These are phyloP conservation scores for Sporothrix luriei DNA, from an alignment of 2,329 filamentous ascomycete species.

Conservation along the genomic window DNA sequence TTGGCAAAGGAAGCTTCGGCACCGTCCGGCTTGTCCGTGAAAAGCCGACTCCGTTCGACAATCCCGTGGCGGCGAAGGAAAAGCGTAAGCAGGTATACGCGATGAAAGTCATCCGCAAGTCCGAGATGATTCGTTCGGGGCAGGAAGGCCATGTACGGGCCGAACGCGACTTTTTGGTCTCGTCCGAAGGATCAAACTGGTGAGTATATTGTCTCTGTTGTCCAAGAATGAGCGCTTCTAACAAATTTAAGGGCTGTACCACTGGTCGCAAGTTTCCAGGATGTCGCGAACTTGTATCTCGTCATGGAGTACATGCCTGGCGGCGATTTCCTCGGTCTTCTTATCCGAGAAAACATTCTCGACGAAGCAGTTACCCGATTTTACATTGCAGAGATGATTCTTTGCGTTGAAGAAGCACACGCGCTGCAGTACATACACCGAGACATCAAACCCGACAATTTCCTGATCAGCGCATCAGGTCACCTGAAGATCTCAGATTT, in stretches of 20 bases:
- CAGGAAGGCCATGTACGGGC: slow-evolving; percentile 92
- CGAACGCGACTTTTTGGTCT: slow-evolving; percentile 88
- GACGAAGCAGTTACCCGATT: slow-evolving; percentile 77
- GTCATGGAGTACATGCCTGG: slow-evolving; percentile 99
- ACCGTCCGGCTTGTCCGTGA: slow-evolving; percentile 84
- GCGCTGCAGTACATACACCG: slow-evolving; percentile 87
- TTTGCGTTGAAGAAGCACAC: slow-evolving; percentile 92
- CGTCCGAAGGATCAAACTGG: slow-evolving; percentile 84
- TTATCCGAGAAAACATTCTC: slow-evolving; percentile 83
- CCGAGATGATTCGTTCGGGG: slow-evolving; percentile 84
- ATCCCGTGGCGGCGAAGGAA: neutral
- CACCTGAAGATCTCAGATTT: slow-evolving; percentile 97
- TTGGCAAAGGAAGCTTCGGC: slow-evolving; percentile 94
- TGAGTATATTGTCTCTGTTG: slow-evolving; percentile 41
- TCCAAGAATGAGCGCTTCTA: neutral
- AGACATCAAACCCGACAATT: slow-evolving; percentile 97
- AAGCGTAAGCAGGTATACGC: slow-evolving; percentile 69
- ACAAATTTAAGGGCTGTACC: slow-evolving; percentile 71
- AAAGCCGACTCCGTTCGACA: slow-evolving; percentile 42
- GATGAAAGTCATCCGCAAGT: slow-evolving; percentile 97
- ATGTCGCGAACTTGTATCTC: slow-evolving; percentile 79
- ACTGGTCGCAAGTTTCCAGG: slow-evolving; percentile 85
- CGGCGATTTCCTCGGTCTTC: slow-evolving; percentile 84
- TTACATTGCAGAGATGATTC: slow-evolving; percentile 93
- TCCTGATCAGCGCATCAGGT: slow-evolving; percentile 82